Base-by-base conservation (phyloP, 495 filamentous ascomycete genomes). In the Lichenothelia convexa region DNA sequence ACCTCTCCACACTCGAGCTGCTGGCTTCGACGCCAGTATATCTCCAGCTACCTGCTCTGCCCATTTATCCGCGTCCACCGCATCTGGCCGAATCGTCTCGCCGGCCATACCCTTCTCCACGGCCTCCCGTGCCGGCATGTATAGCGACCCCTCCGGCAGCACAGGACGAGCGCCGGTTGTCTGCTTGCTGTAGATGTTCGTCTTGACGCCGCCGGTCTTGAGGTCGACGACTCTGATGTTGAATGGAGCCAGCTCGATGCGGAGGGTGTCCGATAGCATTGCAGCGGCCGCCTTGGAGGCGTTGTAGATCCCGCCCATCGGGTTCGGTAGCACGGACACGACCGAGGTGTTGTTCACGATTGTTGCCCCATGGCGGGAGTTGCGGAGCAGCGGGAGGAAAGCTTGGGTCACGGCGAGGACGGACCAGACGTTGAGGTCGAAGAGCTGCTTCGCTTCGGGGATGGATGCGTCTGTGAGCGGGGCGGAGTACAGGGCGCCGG, bases 321-420 rank as follows among this genome's bases (percentile, higher is more conserved):
- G 37, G 35, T 62, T 57, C 3, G 61, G 64, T 0, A 15, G 20
- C 7, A 68, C 55, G 2, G 51, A 56, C 11, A 45, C 66, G 4
- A 72, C 58, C 9, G 60, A 66, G 19, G 58, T 55, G 17, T 73
- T 56, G 49, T 70, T 72, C 45, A 75, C 64, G 40, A 73, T 66
- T 3, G 69, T 59, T 15, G 60, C 62, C 5, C 56, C 54, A 3
- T 35, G 19, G 18, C 52, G 57, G 15, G 72, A 45, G 36, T 67
- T 51, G 1, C n/a, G n/a, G n/a, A n/a, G n/a, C n/a, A n/a, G n/a
- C n/a, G 65, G 64, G n/a, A 68, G 43, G 8, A 59, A 56, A 11
- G 59, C 57, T 45, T 66, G 54, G 7, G 49, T 43, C 45, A 67
- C 51, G 32, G 66, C 44, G 7, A 58, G 36, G 2, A 50, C 41